A percentile compares a stretch with the other conserved stretches of the same genome.
These are phyloP conservation scores for Baudoinia panamericana DNA, from an alignment of 495 filamentous ascomycete genomes.

Conservation along the genomic window DNA sequence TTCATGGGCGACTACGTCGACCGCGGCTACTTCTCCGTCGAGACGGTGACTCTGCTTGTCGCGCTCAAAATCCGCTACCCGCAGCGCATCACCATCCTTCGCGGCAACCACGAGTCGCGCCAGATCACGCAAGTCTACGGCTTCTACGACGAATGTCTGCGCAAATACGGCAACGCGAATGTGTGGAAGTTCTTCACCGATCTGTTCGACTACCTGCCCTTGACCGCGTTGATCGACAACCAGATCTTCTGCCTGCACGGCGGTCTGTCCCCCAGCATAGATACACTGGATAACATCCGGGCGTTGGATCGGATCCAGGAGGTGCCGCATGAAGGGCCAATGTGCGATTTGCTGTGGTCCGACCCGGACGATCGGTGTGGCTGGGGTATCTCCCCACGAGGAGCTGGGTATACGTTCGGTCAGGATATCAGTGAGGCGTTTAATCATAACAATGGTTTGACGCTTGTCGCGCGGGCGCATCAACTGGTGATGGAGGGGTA, in stretches of 20 bases:
- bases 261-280: conserved; percentile 88
- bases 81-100: conserved; percentile 89
- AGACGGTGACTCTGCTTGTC: conserved; percentile 88
- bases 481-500: conserved; percentile 98
- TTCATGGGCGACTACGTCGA: conserved; percentile 95
- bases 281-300: conserved; percentile 95
- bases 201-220: conserved; percentile 89
- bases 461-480: conserved; percentile 84
- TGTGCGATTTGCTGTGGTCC: conserved; percentile 97
- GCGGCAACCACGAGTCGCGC: conserved; percentile 92
- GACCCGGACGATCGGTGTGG: conserved; percentile 97
- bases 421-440: conserved; percentile 99
- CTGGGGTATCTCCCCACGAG: conserved; percentile 94
- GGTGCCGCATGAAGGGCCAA: conserved; percentile 94
- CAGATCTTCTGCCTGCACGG: conserved; percentile 99
- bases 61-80: conserved; percentile 94
- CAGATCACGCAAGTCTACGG: conserved; percentile 97
- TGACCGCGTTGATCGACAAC: conserved; percentile 97
- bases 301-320: conserved; percentile 94
- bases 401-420: conserved; percentile 96
- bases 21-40: conserved; percentile 92
- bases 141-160: conserved; percentile 94
- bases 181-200: conserved; percentile 99
- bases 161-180: conserved; percentile 97
- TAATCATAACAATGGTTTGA: conserved; percentile 98